Conservation (phyloP, 257 asterid species). For the Nicotiana sylvestris region DNA sequence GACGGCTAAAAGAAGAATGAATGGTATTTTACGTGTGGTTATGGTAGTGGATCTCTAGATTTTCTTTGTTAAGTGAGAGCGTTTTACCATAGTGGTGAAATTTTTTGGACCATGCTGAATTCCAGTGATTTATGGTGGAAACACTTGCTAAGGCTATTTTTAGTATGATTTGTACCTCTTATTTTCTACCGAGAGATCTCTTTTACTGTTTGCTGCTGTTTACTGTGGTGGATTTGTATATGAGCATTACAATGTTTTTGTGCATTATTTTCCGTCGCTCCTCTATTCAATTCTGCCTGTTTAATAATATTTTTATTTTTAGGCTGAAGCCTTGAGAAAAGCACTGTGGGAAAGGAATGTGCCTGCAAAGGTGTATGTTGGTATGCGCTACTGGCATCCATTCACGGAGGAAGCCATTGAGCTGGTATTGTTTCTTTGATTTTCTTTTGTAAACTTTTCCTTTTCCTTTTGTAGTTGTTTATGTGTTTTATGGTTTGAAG, state of each 20-base stretch:
- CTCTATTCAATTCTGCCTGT: background rate
- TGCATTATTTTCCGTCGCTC: background rate
- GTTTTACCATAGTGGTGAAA: background rate
- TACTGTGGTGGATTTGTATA: background rate
- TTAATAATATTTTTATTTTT: slow-evolving; percentile 23
- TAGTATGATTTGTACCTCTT: background rate
- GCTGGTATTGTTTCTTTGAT: slow-evolving; percentile 41
- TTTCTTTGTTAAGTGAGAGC: background rate
- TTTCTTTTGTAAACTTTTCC: background rate
- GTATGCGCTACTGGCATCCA: slow-evolving; percentile 99
- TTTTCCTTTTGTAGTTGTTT: background rate
- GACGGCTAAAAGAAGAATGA: background rate
- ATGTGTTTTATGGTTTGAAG: background rate
- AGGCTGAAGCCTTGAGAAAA: slow-evolving; percentile 93
- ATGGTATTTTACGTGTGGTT: background rate
- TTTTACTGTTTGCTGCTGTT: background rate
- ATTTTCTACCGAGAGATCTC: background rate
- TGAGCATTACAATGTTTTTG: slow-evolving; percentile 1
- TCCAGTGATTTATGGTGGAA: background rate
- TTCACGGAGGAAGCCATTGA: slow-evolving; percentile 98
- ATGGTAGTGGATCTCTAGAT: background rate
- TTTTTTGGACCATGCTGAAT: background rate
- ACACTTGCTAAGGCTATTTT: background rate
- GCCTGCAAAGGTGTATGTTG: slow-evolving; percentile 93
- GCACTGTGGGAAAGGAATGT: slow-evolving; percentile 66